Conservation (phyloP, 805 yeast species). For the Saturnispora dispora region DNA sequence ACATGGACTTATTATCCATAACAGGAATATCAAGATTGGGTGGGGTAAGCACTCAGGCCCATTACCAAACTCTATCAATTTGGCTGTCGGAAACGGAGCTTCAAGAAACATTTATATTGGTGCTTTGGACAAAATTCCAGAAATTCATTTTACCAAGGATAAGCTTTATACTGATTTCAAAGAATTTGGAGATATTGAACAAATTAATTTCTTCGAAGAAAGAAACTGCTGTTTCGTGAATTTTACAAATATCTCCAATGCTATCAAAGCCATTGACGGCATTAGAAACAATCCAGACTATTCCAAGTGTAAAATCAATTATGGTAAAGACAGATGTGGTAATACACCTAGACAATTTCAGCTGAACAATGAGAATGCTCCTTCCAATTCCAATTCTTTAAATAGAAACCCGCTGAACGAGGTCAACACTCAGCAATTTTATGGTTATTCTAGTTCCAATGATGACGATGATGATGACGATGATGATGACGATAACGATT, state of each 20-base stretch:
- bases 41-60: slow-evolving; percentile 99
- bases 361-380: slow-evolving; percentile 3
- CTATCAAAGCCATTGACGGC: slow-evolving; percentile 87
- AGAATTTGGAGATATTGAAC: slow-evolving; percentile 90
- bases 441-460: slow-evolving; percentile 16
- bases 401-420: neutral
- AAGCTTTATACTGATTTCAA: slow-evolving; percentile 66
- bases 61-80: slow-evolving; percentile 71
- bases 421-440: slow-evolving; percentile 16
- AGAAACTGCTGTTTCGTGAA: slow-evolving; percentile 87
- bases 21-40: slow-evolving; percentile 81
- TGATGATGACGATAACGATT: slow-evolving; percentile 10
- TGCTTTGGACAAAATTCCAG: slow-evolving; percentile 27
- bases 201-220: slow-evolving; percentile 76
- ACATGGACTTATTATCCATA: slow-evolving; percentile 81
- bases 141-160: slow-evolving; percentile 23
- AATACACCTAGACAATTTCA: slow-evolving; percentile 75
- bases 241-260: slow-evolving; percentile 83
- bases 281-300: slow-evolving; percentile 68
- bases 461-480: slow-evolving; percentile 13
- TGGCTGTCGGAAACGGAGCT: slow-evolving; percentile 91
- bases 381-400: neutral
- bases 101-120: slow-evolving; percentile 90
- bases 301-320: slow-evolving; percentile 68
- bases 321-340: slow-evolving; percentile 94